These are phyloP conservation scores for Cadophora gregata DNA, from an alignment of 2,329 filamentous ascomycete species.

Conservation along the genomic window DNA sequence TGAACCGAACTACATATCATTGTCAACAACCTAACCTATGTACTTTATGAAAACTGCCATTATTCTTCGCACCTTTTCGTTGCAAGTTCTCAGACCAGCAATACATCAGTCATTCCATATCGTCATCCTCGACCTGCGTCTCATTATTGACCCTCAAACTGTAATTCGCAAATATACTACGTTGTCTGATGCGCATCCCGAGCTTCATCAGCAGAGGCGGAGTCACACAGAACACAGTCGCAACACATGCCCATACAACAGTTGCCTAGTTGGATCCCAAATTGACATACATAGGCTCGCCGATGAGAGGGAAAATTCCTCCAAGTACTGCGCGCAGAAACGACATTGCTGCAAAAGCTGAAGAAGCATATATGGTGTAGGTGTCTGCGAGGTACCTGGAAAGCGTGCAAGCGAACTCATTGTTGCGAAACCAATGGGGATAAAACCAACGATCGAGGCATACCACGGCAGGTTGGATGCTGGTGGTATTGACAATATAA, in stretches of 20 bases:
- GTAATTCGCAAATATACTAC: slow-evolving; percentile 48
- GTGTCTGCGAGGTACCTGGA: slow-evolving; percentile 53
- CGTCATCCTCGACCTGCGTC: slow-evolving; percentile 19
- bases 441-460: slow-evolving; percentile 49
- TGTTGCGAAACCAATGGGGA: slow-evolving; percentile 53
- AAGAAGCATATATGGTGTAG: slow-evolving; percentile 52
- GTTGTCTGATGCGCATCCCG: slow-evolving; percentile 46
- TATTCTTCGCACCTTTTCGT: neutral
- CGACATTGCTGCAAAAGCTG: slow-evolving; percentile 50
- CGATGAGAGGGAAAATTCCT: slow-evolving; percentile 50
- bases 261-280: slow-evolving; percentile 49
- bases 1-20: too few relatives aligned
- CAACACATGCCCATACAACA: slow-evolving; percentile 49
- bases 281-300: slow-evolving; percentile 47
- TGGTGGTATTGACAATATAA: slow-evolving; percentile 55
- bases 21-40: too few relatives aligned
- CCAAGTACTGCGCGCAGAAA: slow-evolving; percentile 49
- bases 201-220: slow-evolving; percentile 48
- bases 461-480: slow-evolving; percentile 47
- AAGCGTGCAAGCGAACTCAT: slow-evolving; percentile 51
- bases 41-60: too few relatives aligned
- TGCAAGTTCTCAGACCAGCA: too few relatives aligned
- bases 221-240: slow-evolving; percentile 49
- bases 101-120: slow-evolving; percentile 17
- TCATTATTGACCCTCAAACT: slow-evolving; percentile 28